These are phyloP conservation scores for Epichloe elymi DNA, from an alignment of 2,329 filamentous ascomycete species.

Conservation along the genomic window DNA sequence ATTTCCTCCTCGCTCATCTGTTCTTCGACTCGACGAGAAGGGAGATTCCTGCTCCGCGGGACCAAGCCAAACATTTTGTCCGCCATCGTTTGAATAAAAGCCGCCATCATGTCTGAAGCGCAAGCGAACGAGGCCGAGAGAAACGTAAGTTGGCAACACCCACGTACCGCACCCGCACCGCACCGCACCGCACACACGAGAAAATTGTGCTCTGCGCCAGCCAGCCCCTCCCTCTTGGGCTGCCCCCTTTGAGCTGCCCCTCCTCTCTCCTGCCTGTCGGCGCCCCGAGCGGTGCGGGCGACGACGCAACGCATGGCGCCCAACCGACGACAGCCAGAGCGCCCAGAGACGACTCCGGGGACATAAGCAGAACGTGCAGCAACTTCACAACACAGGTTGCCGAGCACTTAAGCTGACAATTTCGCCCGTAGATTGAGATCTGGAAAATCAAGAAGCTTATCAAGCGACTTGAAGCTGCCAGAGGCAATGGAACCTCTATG, in stretches of 20 bases:
- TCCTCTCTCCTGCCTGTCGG: conserved; percentile 7
- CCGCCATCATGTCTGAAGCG: conserved; percentile 68
- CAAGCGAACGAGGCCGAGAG: conserved; percentile 93
- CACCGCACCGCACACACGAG: neutral
- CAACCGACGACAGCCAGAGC: neutral
- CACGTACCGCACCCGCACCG: neutral
- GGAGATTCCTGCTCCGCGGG: conserved; percentile 10
- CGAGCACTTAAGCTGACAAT: conserved; percentile 4
- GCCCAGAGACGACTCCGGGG: neutral
- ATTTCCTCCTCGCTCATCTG: conserved; percentile 8
- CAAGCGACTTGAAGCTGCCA: conserved; percentile 91
- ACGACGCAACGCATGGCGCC: too few relatives aligned
- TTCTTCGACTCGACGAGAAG: conserved; percentile 4
- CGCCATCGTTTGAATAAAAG: conserved; percentile 11
- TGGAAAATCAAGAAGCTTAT: conserved; percentile 99
- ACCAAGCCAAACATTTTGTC: conserved; percentile 12
- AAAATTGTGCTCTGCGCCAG: conserved; percentile 10
- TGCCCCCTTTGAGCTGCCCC: conserved; percentile 9
- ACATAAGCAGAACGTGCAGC: neutral
- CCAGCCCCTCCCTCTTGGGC: conserved; percentile 1
- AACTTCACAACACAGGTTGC: neutral
- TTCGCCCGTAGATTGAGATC: conserved; percentile 47
- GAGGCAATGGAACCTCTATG: conserved; percentile 99
- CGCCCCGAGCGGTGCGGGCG: neutral
- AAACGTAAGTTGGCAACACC: conserved; percentile 46